Base-by-base conservation (phyloP, 495 filamentous ascomycete genomes). In the Glarea lozoyensis region DNA sequence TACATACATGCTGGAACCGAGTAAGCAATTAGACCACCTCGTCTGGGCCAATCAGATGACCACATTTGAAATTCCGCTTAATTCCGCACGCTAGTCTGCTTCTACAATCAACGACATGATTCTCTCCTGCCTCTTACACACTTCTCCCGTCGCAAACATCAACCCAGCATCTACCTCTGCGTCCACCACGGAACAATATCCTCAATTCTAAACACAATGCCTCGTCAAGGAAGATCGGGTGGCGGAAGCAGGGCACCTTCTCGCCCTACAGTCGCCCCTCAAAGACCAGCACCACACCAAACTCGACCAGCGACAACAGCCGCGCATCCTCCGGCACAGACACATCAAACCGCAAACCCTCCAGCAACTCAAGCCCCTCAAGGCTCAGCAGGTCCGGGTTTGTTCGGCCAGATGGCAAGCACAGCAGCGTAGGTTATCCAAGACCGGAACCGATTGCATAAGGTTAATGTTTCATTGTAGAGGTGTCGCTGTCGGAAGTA, bases 401-500 rank as follows among this genome's bases (percentile, higher is more conserved):
- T 90, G 5, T 80, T 93, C 52, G 85, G 80, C 35, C 81, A 89
- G 70, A 89, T 90, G 80, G 85, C 85, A 48, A 84, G 79, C 50
- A 90, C 86, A 37, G 86, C 84, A 53, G 84, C 84, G 79, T 88
- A 79, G 59, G 82, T 68, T 24, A 44, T 10, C 13, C 4, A n/a
- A 16, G 22, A 11, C 17, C 5, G 16, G 17, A 4, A 43, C 10
- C 1, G 19, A 23, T 30, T 12, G 12, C 12, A 17, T n/a, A 17
- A 25, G 35, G 48, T 43, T 48, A 38, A 57, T 18, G 12, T 16
- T 18, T 37, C 34, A 32, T n/a, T n/a, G 45, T 52, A 95, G 88
- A 58, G 92, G 92, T 78, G 92, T 96, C 47, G 92, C 90, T 44
- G 80, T 97, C 43, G 92, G 92, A 47, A 92, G 86, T 39, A 84